Evolutionary conservation across 75 land plant genomes (phyloP).

Genomic region (Picea glauca): DNA sequence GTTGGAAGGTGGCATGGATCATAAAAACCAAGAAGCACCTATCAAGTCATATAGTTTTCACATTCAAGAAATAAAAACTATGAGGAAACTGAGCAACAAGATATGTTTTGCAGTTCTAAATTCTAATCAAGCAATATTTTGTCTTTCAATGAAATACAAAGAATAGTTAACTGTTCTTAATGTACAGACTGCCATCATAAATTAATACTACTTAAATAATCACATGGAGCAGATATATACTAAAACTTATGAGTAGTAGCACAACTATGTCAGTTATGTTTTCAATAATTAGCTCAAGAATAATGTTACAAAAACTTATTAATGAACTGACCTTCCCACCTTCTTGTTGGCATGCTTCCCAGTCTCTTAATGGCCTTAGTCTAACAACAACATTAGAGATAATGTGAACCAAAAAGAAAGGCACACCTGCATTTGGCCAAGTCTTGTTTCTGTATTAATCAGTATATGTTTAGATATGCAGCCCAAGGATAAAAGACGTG

Average conservation of each 20-base stretch:
- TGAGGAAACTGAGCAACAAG: background rate
- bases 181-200: background rate
- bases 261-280: background rate
- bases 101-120: no score
- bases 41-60: constrained; percentile 15
- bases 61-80: background rate
- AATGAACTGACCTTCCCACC: constrained; percentile 66
- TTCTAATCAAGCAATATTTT: no score
- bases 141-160: background rate
- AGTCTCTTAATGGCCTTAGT: constrained; percentile 66
- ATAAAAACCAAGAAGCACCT: constrained; percentile 93
- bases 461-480: background rate
- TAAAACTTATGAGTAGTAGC: background rate
- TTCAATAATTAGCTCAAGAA: constrained; percentile 2
- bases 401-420: constrained; percentile 75
- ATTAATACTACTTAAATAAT: background rate
- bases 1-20: constrained; percentile 83
- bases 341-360: constrained; percentile 57
- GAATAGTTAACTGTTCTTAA: background rate
- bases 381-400: constrained; percentile 39
- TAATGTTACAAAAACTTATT: background rate
- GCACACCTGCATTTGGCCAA: constrained; percentile 48
- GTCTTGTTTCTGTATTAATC: background rate
- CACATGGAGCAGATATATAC: background rate
- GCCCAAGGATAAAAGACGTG: background rate